phyloP scores from a whole-genome alignment of 1,139 yeast genomes.

The Pichia cactophila region DNA sequence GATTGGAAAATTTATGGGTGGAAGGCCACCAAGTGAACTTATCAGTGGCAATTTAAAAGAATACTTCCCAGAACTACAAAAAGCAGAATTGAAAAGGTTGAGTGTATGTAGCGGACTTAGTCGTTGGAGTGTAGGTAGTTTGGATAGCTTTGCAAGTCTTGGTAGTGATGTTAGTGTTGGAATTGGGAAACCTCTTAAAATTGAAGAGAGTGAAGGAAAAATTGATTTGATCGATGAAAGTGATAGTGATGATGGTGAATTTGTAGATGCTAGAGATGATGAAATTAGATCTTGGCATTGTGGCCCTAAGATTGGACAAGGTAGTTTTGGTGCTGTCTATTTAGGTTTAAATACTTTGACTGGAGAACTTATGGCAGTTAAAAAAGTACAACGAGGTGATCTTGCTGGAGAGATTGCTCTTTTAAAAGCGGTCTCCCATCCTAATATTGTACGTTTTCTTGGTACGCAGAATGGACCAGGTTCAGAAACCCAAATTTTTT shows the following conservation, averaged over 20 bases:
- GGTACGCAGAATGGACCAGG: conserved; percentile 45
- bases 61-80: conserved; percentile 82
- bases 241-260: conserved; percentile 22
- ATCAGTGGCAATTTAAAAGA: conserved; percentile 86
- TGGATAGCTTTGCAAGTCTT: conserved; percentile 15
- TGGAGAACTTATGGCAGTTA: conserved; percentile 96
- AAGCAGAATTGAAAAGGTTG: conserved; percentile 50
- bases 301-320: conserved; percentile 91
- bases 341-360: conserved; percentile 87
- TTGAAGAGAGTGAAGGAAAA: conserved; percentile 1
- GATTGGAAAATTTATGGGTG: conserved; percentile 53
- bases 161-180: conserved; percentile 14
- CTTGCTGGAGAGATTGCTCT: conserved; percentile 77
- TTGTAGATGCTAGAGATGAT: conserved; percentile 15
- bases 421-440: conserved; percentile 76
- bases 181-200: conserved; percentile 20
- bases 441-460: conserved; percentile 82
- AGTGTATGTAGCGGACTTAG: conserved; percentile 16
- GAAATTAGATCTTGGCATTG: conserved; percentile 57
- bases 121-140: conserved; percentile 16
- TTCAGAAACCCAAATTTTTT: conserved; percentile 67
- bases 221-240: conserved; percentile 28
- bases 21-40: conserved; percentile 88
- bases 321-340: conserved; percentile 90
- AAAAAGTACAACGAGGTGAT: conserved; percentile 90